Base-by-base conservation (phyloP, 257 asterid genomes). In the Solanum virginianum region DNA sequence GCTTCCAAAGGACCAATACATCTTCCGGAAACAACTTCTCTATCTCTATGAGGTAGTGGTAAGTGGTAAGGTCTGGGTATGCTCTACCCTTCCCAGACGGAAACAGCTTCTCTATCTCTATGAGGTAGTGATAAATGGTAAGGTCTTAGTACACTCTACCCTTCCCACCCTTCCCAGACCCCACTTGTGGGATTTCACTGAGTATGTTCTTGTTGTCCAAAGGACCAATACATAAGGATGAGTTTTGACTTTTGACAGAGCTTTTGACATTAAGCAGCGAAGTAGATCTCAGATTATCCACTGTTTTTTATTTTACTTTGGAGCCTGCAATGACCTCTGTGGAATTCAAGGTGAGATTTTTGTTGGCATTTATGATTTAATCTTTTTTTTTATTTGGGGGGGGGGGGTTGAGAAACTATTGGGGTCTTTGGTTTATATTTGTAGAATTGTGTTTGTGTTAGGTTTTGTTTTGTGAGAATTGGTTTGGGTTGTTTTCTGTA, bases 331-430 rank as follows among this genome's bases (percentile, higher is more conserved):
- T 91, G 92, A 87, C 92, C 84, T 32, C 89, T 69, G 98, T 94
- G 88, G 98, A 96, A 88, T 96, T 94, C 86, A 93, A 89, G 98
- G 99, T 96, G 86, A 86, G 71, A 56, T 81, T 86, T 85, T 70
- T 71, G 66, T 43, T 80, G 56, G 29, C 20, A 18, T 74, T 68
- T 83, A 47, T 53, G 8, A 12, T 36, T 68, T 66, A 17, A 10
- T 36, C 18, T 24, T 6, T 70, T 39, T 39, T 26, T 26, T 26
- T 26, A 1, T 26, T 26, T 1, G 29, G 29, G 29, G 1, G 29
- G 29, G 39, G 39, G 53, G 15, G 79, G 51, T 39, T 39, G 49
- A 26, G 26, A 70, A 69, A 7, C 12, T 39, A 15, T 70, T 3
- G 18, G 54, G 39, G 49, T 68, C 59, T 82, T 81, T 20, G 24